Percentiles rank a stretch among this genome's conserved stretches.
These are phyloP conservation scores for Mrakiaceae sp. DNA, from an alignment of 1,284 basidiomycete genomes.

Conservation along the genomic window DNA sequence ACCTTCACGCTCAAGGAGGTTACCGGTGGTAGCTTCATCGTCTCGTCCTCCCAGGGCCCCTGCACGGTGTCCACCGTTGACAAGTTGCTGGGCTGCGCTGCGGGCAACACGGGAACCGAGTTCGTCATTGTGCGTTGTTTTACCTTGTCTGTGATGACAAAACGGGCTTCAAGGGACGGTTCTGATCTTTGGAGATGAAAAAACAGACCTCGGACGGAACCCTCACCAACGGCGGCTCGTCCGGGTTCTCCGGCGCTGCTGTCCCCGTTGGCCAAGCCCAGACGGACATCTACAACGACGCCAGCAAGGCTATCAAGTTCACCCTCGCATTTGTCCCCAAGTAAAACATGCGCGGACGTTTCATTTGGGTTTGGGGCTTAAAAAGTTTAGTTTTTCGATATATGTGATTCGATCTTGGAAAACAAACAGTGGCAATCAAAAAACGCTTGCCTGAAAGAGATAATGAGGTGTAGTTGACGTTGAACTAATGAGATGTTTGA, in stretches of 20 bases:
- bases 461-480: too few species aligned
- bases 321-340: conserved; percentile 6
- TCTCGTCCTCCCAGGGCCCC: conserved; percentile 11
- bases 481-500: too few species aligned
- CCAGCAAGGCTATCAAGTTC: neutral
- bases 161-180: neutral
- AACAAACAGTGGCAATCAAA: too few species aligned
- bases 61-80: neutral
- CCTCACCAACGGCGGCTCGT: conserved; percentile 9
- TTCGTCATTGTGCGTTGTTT: conserved; percentile 4
- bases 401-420: too few species aligned
- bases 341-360: too few species aligned
- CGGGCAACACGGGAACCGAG: neutral
- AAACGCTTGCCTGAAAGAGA: too few species aligned
- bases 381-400: too few species aligned
- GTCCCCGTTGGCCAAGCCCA: conserved; percentile 1
- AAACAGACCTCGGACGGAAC: conserved; percentile 5
- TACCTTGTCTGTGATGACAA: neutral
- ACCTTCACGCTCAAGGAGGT: conserved; percentile 8
- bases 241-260: conserved; percentile 2
- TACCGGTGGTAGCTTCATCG: conserved; percentile 7
- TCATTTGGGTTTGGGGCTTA: too few species aligned
- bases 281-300: conserved; percentile 4
- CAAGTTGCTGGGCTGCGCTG: conserved; percentile 2
- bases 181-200: neutral